Conservation (phyloP, 768 basidiomycete genomes). For the Amanita molliuscula region DNA sequence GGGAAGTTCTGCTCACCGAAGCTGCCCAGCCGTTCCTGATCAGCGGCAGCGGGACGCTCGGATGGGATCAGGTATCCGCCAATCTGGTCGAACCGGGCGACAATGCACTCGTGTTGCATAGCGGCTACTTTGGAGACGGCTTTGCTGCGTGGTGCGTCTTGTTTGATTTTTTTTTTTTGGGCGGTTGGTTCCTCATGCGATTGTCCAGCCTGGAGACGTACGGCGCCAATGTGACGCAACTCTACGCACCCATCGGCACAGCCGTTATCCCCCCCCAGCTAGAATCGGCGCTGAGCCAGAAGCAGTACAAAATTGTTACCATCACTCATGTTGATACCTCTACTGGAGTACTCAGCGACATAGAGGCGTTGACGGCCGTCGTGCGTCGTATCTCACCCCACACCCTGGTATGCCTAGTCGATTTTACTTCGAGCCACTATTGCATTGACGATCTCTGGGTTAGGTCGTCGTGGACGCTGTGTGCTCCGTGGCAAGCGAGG, state of each 20-base stretch:
- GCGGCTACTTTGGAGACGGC: slow-evolving; percentile 91
- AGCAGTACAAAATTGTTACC: slow-evolving; percentile 82
- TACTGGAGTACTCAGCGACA: slow-evolving; percentile 80
- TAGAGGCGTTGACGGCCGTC: slow-evolving; percentile 61
- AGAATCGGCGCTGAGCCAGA: slow-evolving; percentile 58
- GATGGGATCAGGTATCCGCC: slow-evolving; percentile 93
- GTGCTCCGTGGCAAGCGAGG: slow-evolving; percentile 92
- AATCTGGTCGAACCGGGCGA: slow-evolving; percentile 84
- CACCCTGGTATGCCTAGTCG: slow-evolving; percentile 47
- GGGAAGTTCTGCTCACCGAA: slow-evolving; percentile 70
- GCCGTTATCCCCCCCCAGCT: slow-evolving; percentile 52
- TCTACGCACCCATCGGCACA: slow-evolving; percentile 79
- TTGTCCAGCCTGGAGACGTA: slow-evolving; percentile 65
- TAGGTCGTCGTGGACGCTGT: slow-evolving; percentile 86
- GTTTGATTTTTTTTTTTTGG: neutral
- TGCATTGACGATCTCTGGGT: neutral
- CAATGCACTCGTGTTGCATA: slow-evolving; percentile 72
- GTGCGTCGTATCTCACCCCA: slow-evolving; percentile 74
- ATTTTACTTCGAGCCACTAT: slow-evolving; percentile 5
- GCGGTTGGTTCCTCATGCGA: neutral
- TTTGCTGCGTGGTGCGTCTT: slow-evolving; percentile 72
- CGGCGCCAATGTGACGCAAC: slow-evolving; percentile 77
- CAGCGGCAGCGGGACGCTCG: slow-evolving; percentile 89
- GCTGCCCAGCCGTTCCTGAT: slow-evolving; percentile 86
- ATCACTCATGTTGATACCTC: slow-evolving; percentile 96